Base-by-base conservation (phyloP, 1,139 yeast species). In the Arxiozyma slooffiae region DNA sequence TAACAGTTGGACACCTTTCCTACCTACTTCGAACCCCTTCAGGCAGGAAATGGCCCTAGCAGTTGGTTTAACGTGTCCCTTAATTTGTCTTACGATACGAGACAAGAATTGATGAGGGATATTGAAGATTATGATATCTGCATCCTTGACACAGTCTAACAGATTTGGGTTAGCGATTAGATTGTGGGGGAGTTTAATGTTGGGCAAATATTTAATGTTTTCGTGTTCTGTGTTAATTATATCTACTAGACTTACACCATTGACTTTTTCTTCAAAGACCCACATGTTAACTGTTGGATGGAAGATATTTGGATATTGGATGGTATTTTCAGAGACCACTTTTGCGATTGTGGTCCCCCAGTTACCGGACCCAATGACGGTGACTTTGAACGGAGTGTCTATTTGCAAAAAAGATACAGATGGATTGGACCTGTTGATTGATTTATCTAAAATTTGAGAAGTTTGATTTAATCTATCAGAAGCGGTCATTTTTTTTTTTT, bases 301-400 rank as follows among this genome's bases (percentile, higher is more conserved):
- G 66, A 90, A 90, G 57, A 85, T 69, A 42, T 79, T 74, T 23
- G 88, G 81, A 70, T 85, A 77, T 59, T 78, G 82, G 41, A 74
- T 74, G 46, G 90, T 73, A 70, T 88, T 89, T 70, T 90, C 97
- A 38, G 96, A 89, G 40, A 89, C 82, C 48, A 90, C 83, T 71
- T 90, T 90, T 57, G 97, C 96, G 50, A 90, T 89, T 7, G 97
- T 90, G 39, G 96, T 87, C 53, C 97, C 97, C 96, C 92, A 84
- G 67, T 84, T 84, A 62, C 92, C 92, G 14, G 89, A 82, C 40
- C 92, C 92, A 54, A 84, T 77, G 54, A 83, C 68, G 26, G 67
- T 55, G n/a, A 69, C 68, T 49, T 60, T 65, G 72, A 82, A 82
- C 41, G 79, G 80, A 17, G 54, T 44, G 24, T 64, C 68, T 37